Evolutionary conservation across 2,329 filamentous ascomycete genomes (phyloP).

Genomic region (Colletotrichum zoysiae): DNA sequence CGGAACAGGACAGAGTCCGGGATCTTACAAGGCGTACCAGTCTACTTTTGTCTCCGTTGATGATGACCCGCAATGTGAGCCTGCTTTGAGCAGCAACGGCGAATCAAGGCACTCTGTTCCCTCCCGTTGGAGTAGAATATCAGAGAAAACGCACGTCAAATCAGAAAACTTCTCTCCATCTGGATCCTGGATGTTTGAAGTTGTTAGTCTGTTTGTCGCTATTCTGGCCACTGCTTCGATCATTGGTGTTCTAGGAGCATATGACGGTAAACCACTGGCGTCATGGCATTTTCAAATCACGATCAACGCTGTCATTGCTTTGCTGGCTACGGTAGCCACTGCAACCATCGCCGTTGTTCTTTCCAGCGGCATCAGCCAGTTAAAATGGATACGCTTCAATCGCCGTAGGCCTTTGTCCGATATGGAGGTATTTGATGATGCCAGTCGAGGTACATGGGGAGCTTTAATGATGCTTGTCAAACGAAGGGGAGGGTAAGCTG

Average conservation of each 20-base stretch:
- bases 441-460: conserved; percentile 49
- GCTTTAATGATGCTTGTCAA: conserved; percentile 47
- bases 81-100: conserved; percentile 27
- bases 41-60: conserved; percentile 24
- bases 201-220: conserved; percentile 46
- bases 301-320: conserved; percentile 50
- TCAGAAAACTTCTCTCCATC: conserved; percentile 37
- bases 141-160: conserved; percentile 26
- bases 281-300: conserved; percentile 51
- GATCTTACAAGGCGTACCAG: conserved; percentile 29
- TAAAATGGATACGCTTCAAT: conserved; percentile 52
- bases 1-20: conserved; percentile 12
- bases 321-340: conserved; percentile 48
- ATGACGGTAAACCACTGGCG: conserved; percentile 46
- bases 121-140: conserved; percentile 36
- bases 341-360: conserved; percentile 49
- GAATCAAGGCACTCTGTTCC: conserved; percentile 28
- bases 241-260: conserved; percentile 48
- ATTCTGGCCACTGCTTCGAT: conserved; percentile 47
- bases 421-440: conserved; percentile 52
- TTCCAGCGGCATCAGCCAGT: conserved; percentile 49
- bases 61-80: conserved; percentile 25
- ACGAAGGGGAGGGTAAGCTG: conserved; percentile 47
- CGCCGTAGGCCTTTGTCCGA: conserved; percentile 47
- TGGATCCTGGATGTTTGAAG: conserved; percentile 48